Conservation (phyloP, 2,329 filamentous ascomycete species). For the Paracamarosporium sp. region DNA sequence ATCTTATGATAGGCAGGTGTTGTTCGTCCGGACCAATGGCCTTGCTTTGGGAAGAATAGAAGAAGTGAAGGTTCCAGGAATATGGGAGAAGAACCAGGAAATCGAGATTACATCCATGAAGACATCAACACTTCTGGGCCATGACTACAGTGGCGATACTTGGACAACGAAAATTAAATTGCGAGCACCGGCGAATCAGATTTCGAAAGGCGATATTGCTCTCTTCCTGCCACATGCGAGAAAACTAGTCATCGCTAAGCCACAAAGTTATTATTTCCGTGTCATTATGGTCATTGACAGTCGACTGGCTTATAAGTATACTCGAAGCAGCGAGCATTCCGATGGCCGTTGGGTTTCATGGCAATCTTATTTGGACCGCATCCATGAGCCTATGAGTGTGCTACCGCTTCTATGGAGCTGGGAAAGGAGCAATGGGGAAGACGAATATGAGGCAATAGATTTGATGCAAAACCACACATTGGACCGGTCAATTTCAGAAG, state of each 20-base stretch:
- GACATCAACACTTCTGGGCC: background rate
- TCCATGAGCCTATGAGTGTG: background rate
- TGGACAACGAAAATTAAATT: background rate
- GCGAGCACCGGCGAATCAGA: background rate
- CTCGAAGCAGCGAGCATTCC: background rate
- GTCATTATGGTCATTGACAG: background rate
- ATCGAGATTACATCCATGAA: background rate
- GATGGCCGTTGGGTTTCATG: background rate
- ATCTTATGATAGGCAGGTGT: background rate
- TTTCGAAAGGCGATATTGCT: background rate
- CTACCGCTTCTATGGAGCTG: constrained; percentile 2
- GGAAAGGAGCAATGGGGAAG: background rate
- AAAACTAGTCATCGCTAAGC: background rate
- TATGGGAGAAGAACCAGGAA: background rate
- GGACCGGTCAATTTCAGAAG: too few species aligned
- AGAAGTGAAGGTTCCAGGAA: background rate
- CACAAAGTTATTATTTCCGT: background rate
- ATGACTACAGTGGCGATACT: background rate
- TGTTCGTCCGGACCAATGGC: background rate
- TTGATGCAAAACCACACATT: background rate
- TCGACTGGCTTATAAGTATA: background rate
- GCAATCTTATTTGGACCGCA: background rate
- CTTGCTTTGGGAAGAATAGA: background rate
- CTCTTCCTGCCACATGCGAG: background rate
- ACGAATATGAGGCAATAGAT: background rate